phyloP scores from a whole-genome alignment of 2,329 filamentous ascomycete species.

The Pseudogymnoascus pannorum region DNA sequence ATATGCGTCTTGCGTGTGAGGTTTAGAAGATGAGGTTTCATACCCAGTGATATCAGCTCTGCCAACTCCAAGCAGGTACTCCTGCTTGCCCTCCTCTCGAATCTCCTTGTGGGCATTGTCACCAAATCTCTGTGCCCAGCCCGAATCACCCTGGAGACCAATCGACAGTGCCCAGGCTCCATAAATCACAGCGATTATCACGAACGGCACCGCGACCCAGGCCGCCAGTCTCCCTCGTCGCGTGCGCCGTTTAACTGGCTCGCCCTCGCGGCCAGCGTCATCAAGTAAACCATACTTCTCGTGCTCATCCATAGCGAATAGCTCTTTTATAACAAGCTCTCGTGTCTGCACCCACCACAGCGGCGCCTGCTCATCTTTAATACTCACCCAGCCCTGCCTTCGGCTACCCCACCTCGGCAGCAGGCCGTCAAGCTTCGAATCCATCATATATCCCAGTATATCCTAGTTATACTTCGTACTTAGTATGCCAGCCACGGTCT shows the following conservation, averaged over 20 bases:
- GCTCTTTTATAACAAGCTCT: constrained; percentile 4
- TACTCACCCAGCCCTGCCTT: constrained; percentile 6
- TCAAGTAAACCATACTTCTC: constrained; percentile 4
- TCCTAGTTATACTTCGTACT: neutral
- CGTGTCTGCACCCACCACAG: constrained; percentile 3
- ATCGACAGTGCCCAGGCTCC: constrained; percentile 1
- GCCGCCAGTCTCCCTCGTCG: neutral
- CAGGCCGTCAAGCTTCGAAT: neutral
- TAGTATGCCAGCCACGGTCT: neutral
- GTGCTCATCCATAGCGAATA: constrained; percentile 8
- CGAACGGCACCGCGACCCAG: neutral
- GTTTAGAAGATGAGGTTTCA: constrained; percentile 7
- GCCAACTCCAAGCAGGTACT: constrained; percentile 60
- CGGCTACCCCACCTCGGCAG: constrained; percentile 6
- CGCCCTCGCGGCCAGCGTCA: neutral
- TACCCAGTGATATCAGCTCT: constrained; percentile 69
- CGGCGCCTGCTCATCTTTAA: constrained; percentile 8
- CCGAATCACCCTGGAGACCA: neutral
- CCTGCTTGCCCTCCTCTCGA: constrained; percentile 16
- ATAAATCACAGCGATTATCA: constrained; percentile 9
- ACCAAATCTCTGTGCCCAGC: neutral
- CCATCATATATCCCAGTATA: constrained; percentile 2
- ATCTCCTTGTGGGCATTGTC: neutral
- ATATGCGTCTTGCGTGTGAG: neutral
- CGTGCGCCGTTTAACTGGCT: neutral